Evolutionary conservation across 73 alveolate species (phyloP), one percentile per base, ranked within the genome.

Genomic region (Paramecium sonneborni): DNA sequence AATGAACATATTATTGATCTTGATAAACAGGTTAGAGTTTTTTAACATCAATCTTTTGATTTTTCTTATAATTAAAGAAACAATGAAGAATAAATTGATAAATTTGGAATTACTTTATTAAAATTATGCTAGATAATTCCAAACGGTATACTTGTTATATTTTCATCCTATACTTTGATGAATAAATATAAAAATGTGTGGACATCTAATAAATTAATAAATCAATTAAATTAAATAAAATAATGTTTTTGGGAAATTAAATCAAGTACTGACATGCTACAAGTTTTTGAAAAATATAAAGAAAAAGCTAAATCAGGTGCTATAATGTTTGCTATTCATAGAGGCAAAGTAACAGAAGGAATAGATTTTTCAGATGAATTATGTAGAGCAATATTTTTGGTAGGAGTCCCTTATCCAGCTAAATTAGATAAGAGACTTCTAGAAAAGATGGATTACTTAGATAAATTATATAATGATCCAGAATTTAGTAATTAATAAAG

Each of bases 371-470:
- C 98, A 35, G 98, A 97, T 94, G 97, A 97, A 57, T 96, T 95
- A 28, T 98, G 99, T 4, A 93, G 99, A 84, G 92, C 97, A 23
- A 99, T 98, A n/a, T 94, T 98, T 28, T 95, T 98, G 7, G 96
- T 98, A 12, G 99, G 99, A 14, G 94, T 98, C 2, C 99, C 99
- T 10, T 97, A 96, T 94, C 98, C 99, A 18, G 95, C 97, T 76
- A 88, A 93, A 85, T 95, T 95, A 52, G 99, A 98, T 92, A 95
- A 97, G 9, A 95, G 94, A 85, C 96, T 97, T 0, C 92, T 93
- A 43, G 93, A 97, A 57, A 98, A 97, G 92, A 97, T 95, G 91
- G 97, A 95, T 21, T 98, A 92, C 86, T 92, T 97, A 67, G 98
- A 98, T 94, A 92, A 93, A 41, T 15, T 69, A 18, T 38, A 20